Percentiles rank a stretch among this genome's conserved stretches.
Conservation (phyloP, 2,329 filamentous ascomycete species). For the Cytospora piceae region DNA sequence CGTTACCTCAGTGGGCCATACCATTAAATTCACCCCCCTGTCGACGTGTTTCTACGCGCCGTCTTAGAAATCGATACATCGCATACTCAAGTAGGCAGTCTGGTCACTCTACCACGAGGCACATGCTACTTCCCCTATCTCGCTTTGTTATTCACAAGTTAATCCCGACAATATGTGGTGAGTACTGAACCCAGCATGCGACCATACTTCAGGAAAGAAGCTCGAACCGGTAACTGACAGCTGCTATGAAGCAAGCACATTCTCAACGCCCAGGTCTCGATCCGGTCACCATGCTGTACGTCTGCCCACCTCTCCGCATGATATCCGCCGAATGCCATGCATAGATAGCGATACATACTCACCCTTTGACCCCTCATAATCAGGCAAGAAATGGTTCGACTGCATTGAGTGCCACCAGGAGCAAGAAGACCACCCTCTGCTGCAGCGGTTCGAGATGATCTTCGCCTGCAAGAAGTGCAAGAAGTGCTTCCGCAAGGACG, state of each 20-base stretch:
- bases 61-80: conserved; percentile 22
- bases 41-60: conserved; percentile 26
- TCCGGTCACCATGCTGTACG: conserved; percentile 94
- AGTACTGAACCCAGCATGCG: conserved; percentile 2
- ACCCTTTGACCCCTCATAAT: not conserved
- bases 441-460: conserved; percentile 81
- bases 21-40: conserved; percentile 18
- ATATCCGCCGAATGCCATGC: not conserved
- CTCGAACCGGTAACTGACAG: conserved; percentile 11
- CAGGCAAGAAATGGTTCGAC: conserved; percentile 97
- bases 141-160: not conserved
- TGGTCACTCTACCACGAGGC: not conserved
- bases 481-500: conserved; percentile 96
- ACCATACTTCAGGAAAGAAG: not conserved
- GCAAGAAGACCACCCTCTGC: conserved; percentile 73
- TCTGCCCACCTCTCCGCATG: conserved; percentile 27
- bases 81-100: not conserved
- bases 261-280: conserved; percentile 95
- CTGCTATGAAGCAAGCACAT: conserved; percentile 79
- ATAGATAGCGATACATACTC: not conserved
- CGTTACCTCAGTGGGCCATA: conserved; percentile 16
- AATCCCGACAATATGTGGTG: conserved; percentile 28
- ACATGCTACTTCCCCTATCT: not conserved
- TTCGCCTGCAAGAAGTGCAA: conserved; percentile 99
- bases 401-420: conserved; percentile 94